These are phyloP conservation scores for Paramarasmius palmivorus DNA, from an alignment of 1,284 basidiomycete genomes.

Conservation along the genomic window DNA sequence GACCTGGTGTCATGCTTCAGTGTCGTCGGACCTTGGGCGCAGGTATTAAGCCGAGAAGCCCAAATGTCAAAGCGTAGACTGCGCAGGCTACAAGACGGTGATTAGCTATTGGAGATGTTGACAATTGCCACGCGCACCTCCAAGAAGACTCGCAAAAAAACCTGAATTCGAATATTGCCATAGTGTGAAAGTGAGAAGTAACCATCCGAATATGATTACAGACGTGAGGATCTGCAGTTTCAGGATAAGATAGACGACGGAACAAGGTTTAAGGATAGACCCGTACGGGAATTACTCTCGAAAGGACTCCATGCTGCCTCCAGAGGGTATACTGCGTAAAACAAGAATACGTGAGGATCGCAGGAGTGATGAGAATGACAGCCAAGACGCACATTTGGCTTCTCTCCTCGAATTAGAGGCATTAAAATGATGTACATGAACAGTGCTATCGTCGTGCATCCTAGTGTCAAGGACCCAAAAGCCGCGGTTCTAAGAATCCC, in stretches of 20 bases:
- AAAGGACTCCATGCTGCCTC: conserved; percentile 60
- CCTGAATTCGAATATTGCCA: conserved; percentile 67
- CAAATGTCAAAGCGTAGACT: conserved; percentile 67
- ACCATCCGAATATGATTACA: conserved; percentile 71
- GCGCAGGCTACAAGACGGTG: conserved; percentile 49
- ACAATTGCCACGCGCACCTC: no score
- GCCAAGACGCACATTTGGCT: conserved; percentile 57
- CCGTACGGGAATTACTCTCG: conserved; percentile 55
- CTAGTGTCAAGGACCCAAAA: conserved; percentile 49
- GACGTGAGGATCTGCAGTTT: conserved; percentile 52
- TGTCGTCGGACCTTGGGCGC: conserved; percentile 50
- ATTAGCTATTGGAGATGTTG: no score
- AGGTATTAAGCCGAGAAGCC: conserved; percentile 68
- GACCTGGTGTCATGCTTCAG: conserved; percentile 18
- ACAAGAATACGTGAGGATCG: neutral
- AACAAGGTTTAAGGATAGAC: neutral
- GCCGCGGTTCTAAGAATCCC: conserved; percentile 46
- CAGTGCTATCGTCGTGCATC: conserved; percentile 58
- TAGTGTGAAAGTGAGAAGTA: conserved; percentile 58
- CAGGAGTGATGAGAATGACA: neutral
- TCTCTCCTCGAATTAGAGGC: conserved; percentile 61
- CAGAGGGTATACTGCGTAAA: conserved; percentile 56
- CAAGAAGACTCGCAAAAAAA: conserved; percentile 59
- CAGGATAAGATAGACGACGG: conserved; percentile 2
- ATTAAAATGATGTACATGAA: conserved; percentile 71